Percentiles rank a stretch among this genome's conserved stretches.
Conservation (phyloP, 768 basidiomycete species). For the Suillus subluteus region DNA sequence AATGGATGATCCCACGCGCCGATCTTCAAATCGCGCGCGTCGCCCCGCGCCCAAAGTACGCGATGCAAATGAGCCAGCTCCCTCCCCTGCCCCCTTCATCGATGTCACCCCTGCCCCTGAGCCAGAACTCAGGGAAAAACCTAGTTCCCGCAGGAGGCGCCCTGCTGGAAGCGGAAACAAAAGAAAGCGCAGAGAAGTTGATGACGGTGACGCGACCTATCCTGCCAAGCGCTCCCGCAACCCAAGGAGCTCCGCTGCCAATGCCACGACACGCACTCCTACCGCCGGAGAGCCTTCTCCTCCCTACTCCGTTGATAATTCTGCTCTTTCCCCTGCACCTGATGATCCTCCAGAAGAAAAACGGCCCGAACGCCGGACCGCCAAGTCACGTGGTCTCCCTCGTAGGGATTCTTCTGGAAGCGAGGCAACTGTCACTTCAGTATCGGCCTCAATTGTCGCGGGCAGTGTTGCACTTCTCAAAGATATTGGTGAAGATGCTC, state of each 20-base stretch:
- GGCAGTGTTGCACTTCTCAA: constrained; percentile 18
- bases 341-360: constrained; percentile 39
- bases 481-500: constrained; percentile 20
- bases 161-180: constrained; percentile 47
- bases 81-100: constrained; percentile 19
- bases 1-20: constrained; percentile 46
- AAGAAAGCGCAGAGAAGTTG: constrained; percentile 60
- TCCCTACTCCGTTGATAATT: constrained; percentile 34
- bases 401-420: constrained; percentile 58
- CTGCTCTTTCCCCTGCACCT: constrained; percentile 25
- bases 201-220: constrained; percentile 69
- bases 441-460: constrained; percentile 37
- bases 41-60: constrained; percentile 53
- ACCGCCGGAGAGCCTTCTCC: constrained; percentile 48
- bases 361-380: constrained; percentile 47
- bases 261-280: constrained; percentile 24
- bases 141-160: constrained; percentile 55
- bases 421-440: constrained; percentile 45
- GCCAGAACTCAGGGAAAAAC: constrained; percentile 42
- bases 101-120: constrained; percentile 35
- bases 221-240: constrained; percentile 69
- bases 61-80: constrained; percentile 47
- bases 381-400: constrained; percentile 45
- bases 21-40: constrained; percentile 49
- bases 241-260: constrained; percentile 42